Evolutionary conservation across 2,329 filamentous ascomycete genomes (phyloP), one percentile per base, ranked within the genome.

Genomic region (Teratosphaeria gauchensis): DNA sequence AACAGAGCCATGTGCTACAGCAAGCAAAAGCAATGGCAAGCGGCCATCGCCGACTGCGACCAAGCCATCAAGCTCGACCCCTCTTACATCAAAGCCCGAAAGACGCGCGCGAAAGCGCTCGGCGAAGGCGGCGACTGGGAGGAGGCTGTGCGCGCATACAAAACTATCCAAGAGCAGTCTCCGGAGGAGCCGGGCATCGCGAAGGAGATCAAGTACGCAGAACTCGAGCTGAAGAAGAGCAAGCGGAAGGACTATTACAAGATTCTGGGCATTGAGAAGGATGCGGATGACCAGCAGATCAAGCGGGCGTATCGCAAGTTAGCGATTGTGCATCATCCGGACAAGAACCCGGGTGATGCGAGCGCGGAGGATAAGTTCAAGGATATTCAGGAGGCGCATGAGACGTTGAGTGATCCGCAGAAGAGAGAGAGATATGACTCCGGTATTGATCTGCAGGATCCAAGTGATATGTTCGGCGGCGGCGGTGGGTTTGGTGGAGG

Each of bases 231-330:
- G 63, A 99, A 99, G 85, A 97, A 97, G 86, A 89, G 88, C 73
- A 88, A 92, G 76, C 83, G 94, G 62, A 99, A 99, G 76, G 94
- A 99, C 71, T 97, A 96, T 78, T 99, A 99, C 80, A 96, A 96
- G 83, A 96, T 97, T 65, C 84, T 99, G 56, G 89, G 87, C 5
- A 78, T 99, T 8, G 80, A 88, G 59, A 97, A 96, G 80, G 88
- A 92, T 62, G 91, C 91, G 42, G 83, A 83, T 48, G 90, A 95
- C 24, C 80, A 80, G 59, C 85, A 94, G 57, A 94, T 99, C 79
- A 99, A 97, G 82, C 92, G 92, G 78, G 94, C 92, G 1, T 99
- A 99, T 79, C 86, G 92, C 65, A 96, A 94, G 76, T 82, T 96
- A 71, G 94, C 94, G 58, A 92, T 99, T 66, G 81, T 92, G 64